Base-by-base conservation (phyloP, 768 basidiomycete species). In the Boletus sensibilis region DNA sequence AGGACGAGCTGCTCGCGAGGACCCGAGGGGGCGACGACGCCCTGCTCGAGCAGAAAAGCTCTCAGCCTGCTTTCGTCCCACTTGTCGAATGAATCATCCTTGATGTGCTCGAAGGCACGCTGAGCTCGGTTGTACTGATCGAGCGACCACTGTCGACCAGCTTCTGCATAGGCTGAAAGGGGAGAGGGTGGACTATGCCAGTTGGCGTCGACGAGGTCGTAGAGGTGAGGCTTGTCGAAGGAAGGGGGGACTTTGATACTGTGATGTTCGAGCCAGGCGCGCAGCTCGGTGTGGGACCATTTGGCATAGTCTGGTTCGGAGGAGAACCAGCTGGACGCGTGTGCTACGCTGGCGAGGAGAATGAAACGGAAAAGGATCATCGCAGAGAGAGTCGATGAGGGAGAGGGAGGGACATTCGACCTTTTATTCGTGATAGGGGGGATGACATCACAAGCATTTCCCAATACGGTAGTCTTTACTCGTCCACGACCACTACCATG, bases 11-110 rank as follows among this genome's bases (percentile, higher is more conserved):
- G 83, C 67, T 97, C 95, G 53, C 81, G 79, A 3, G 86, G 86
- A 2, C 89, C 88, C 29, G 82, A 80, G 14, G 95, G 94, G 7
- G 87, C 82, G 48, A 98, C 84, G 57, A 96, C 78, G 40, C 94
- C 94, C 62, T 96, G 88, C 65, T 90, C 83, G 52, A 97, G 82
- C 12, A 98, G 78, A 74, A 88, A 96, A 59, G 89, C 78, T 65
- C 94, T 84, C 21, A 97, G 78, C 29, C 79, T 80, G 13, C 84
- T 86, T 65, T 98, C 94, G 68, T 90, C 85, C 94, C 94, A 98
- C 1, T 78, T 75, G 58, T 94, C 90, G 58, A 92, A 87, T 10
- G 83, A 71, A 23, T 79, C 72, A 3, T 85, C 84, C 55, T 82
- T 82, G 58, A 88, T 40, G 56, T 83, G 74, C 18, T 77, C 63